Percentiles rank a stretch among this genome's conserved stretches.
Conservation (phyloP, 2,329 filamentous ascomycete genomes). For the Pezizomycotina sp. region DNA sequence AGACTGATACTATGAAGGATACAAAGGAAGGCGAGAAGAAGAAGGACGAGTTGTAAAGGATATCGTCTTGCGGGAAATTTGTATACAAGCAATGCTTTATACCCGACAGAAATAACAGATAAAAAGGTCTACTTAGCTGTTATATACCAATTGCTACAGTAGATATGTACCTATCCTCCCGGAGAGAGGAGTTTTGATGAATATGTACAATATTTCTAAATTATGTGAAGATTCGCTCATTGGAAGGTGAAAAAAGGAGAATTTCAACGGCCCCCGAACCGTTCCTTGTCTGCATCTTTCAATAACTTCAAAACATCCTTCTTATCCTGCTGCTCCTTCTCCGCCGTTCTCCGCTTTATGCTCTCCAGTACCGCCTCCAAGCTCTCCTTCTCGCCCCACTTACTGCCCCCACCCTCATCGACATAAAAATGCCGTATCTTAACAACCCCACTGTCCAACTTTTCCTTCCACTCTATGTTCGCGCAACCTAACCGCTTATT, state of each 20-base stretch:
- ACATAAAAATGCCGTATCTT: slow-evolving; percentile 20
- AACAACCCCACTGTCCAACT: slow-evolving; percentile 5
- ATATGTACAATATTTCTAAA: slow-evolving; percentile 11
- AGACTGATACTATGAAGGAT: too few relatives aligned
- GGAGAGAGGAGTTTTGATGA: slow-evolving; percentile 5
- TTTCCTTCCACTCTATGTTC: slow-evolving; percentile 20
- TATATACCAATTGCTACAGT: not conserved
- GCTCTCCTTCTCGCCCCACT: too few relatives aligned
- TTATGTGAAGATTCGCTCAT: not conserved
- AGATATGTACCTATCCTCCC: not conserved
- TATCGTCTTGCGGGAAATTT: too few relatives aligned
- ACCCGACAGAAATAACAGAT: not conserved
- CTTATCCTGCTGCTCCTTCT: slow-evolving; percentile 9
- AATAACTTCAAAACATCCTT: slow-evolving; percentile 15
- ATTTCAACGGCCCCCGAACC: not conserved
- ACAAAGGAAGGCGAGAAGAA: too few relatives aligned
- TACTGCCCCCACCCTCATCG: slow-evolving; percentile 13
- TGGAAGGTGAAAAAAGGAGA: not conserved
- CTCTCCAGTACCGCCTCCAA: too few relatives aligned
- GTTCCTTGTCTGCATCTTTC: slow-evolving; percentile 9
- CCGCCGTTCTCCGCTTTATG: too few relatives aligned
- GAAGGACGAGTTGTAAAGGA: too few relatives aligned
- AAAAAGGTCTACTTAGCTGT: not conserved
- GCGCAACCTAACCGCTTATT: slow-evolving; percentile 22
- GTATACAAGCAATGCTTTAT: not conserved